A percentile compares a stretch with the other conserved stretches of the same genome.
These are phyloP conservation scores for Clonostachys sp. DNA, from an alignment of 2,329 filamentous ascomycete genomes.

Conservation along the genomic window DNA sequence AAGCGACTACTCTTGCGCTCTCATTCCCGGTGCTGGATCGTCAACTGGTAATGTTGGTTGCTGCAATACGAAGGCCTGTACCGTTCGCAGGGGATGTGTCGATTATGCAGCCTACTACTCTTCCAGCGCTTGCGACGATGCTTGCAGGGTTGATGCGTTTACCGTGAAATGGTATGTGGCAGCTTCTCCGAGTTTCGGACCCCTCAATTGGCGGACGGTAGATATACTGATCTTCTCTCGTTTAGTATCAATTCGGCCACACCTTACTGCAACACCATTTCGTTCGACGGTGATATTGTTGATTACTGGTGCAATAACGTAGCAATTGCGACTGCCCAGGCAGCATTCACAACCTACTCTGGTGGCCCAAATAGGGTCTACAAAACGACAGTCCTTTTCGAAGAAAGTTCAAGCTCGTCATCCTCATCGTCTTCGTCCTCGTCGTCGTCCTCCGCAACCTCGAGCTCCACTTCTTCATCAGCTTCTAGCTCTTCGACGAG, in stretches of 20 bases:
- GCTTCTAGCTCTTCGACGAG: neutral
- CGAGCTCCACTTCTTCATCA: slow-evolving; percentile 4
- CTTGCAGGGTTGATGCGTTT: slow-evolving; percentile 30
- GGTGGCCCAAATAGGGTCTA: slow-evolving; percentile 1
- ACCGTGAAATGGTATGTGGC: slow-evolving; percentile 40
- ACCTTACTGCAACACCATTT: slow-evolving; percentile 40
- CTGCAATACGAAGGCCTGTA: slow-evolving; percentile 26
- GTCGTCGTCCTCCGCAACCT: neutral
- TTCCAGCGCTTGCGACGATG: slow-evolving; percentile 29
- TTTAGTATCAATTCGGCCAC: slow-evolving; percentile 24
- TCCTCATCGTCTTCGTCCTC: too few species aligned
- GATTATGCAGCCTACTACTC: slow-evolving; percentile 26
- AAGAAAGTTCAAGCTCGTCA: too few species aligned
- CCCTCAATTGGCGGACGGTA: neutral
- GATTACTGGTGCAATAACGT: slow-evolving; percentile 38
- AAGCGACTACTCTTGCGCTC: slow-evolving; percentile 26
- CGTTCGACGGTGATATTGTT: slow-evolving; percentile 30
- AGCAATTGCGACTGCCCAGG: slow-evolving; percentile 22
- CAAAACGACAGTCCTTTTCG: slow-evolving; percentile 4
- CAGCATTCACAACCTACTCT: slow-evolving; percentile 32
- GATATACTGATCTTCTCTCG: neutral
- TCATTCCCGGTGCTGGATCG: slow-evolving; percentile 23
- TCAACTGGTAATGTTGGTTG: slow-evolving; percentile 33
- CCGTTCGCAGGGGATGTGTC: slow-evolving; percentile 28
- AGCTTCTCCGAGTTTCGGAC: neutral